Base-by-base conservation (phyloP, 1,284 basidiomycete species). In the Cryptococcus jaspeensis region DNA sequence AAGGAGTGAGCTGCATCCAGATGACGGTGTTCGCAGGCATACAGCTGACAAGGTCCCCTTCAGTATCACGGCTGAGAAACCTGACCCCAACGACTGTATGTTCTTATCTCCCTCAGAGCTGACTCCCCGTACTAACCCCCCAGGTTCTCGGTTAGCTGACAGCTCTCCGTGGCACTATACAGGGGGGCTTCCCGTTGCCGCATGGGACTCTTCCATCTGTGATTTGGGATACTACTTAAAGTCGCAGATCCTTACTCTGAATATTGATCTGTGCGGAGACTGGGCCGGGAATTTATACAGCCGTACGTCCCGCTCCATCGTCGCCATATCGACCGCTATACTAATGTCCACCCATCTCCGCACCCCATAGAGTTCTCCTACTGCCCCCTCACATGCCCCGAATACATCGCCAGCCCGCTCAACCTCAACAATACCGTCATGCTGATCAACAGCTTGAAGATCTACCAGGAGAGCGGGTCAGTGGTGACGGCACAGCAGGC, bases 371-470 rank as follows among this genome's bases (percentile, higher is more conserved):
- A 55, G 25, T 70, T 62, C 39, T 79, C 82, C 22, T 84, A 85
- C 23, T 90, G 88, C 74, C 83, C 85, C 0, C 87, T 86, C 9
- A 86, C 86, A 9, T 92, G 89, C 72, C 77, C 79, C 9, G 76
- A 85, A 16, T 81, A 82, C 39, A 84, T 92, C 42, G 80, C 84
- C 50, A 80, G 90, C 67, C 81, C 85, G 13, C 56, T 58, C 23
- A 76, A 76, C 51, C 63, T 78, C 22, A 64, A 62, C 44, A 74
- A 76, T 50, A 71, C 69, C 1, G 69, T 76, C 53, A 74, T 75
- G 70, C 60, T 75, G 32, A 60, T 76, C 58, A 76, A 76, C 59
- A 72, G 63, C 38, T 68, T 78, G 58, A 61, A 64, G 44, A 65
- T 76, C 5, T 78, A 63, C 53, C 73, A 77, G 56, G 67, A 67